phyloP scores from a whole-genome alignment of 257 asterid genomes.

The Jacaranda mimosifolia region DNA sequence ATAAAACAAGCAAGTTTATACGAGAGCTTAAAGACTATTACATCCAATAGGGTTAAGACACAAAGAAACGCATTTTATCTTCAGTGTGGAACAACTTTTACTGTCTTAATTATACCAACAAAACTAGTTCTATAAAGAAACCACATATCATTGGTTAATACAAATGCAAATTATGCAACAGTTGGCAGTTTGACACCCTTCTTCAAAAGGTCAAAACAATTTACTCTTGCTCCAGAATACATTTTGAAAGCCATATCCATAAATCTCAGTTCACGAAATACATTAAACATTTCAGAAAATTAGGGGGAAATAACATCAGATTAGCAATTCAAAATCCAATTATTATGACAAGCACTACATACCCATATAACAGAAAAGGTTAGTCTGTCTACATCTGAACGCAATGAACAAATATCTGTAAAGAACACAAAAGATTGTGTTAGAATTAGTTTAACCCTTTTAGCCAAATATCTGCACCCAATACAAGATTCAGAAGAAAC shows the following conservation, averaged over 20 bases:
- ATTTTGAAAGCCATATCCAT: constrained; percentile 7
- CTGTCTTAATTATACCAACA: neutral
- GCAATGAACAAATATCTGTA: constrained; percentile 95
- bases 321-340: constrained; percentile 28
- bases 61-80: constrained; percentile 12
- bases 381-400: constrained; percentile 94
- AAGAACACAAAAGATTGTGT: constrained; percentile 32
- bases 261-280: constrained; percentile 25
- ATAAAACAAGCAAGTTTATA: neutral
- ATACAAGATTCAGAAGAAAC: constrained; percentile 33
- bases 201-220: constrained; percentile 28
- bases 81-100: constrained; percentile 20
- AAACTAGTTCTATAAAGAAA: constrained; percentile 1
- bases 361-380: constrained; percentile 99
- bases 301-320: constrained; percentile 7
- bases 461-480: constrained; percentile 6
- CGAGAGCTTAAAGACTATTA: neutral
- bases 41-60: neutral
- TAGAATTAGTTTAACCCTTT: constrained; percentile 14
- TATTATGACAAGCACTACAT: constrained; percentile 38
- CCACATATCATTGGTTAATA: constrained; percentile 7
- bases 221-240: constrained; percentile 3
- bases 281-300: constrained; percentile 20
- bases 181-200: constrained; percentile 20
- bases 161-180: constrained; percentile 20